Percentiles rank a stretch among this genome's conserved stretches.
Conservation (phyloP, 441 rosid genomes). For the Breynia disticha region DNA sequence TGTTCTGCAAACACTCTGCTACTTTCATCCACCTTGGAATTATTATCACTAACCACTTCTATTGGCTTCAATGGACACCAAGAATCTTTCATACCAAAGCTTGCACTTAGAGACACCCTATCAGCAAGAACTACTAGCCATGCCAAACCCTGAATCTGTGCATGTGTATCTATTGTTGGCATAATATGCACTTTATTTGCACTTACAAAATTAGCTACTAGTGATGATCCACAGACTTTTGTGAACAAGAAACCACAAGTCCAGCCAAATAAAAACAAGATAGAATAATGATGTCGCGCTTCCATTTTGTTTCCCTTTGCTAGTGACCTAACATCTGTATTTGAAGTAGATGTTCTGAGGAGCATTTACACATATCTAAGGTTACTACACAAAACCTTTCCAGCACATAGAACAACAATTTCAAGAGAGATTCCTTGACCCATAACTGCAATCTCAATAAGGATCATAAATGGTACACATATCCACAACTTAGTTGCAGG, state of each 20-base stretch:
- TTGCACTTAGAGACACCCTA: constrained; percentile 52
- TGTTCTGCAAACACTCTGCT: too few species aligned
- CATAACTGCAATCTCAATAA: constrained; percentile 68
- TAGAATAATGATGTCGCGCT: constrained; percentile 42
- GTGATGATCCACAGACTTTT: constrained; percentile 34
- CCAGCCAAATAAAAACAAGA: constrained; percentile 35
- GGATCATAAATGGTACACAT: constrained; percentile 78
- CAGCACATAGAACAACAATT: constrained; percentile 39
- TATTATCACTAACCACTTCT: too few species aligned
- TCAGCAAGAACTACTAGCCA: constrained; percentile 48
- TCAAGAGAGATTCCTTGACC: constrained; percentile 78
- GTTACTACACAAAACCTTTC: constrained; percentile 45
- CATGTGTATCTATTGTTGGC: constrained; percentile 42
- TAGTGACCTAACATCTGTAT: constrained; percentile 47
- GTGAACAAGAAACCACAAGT: constrained; percentile 34
- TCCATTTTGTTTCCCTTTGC: constrained; percentile 37
- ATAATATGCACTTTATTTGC: constrained; percentile 33
- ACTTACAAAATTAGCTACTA: constrained; percentile 50
- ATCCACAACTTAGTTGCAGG: constrained; percentile 75
- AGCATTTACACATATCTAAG: constrained; percentile 40
- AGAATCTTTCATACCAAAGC: too few species aligned
- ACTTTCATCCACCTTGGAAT: too few species aligned
- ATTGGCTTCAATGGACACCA: too few species aligned
- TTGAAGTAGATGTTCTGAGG: constrained; percentile 49
- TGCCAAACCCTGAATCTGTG: constrained; percentile 44